Evolutionary conservation across 1,284 basidiomycete genomes (phyloP), one percentile per base, ranked within the genome.

Genomic region (Moesziomyces sp.): DNA sequence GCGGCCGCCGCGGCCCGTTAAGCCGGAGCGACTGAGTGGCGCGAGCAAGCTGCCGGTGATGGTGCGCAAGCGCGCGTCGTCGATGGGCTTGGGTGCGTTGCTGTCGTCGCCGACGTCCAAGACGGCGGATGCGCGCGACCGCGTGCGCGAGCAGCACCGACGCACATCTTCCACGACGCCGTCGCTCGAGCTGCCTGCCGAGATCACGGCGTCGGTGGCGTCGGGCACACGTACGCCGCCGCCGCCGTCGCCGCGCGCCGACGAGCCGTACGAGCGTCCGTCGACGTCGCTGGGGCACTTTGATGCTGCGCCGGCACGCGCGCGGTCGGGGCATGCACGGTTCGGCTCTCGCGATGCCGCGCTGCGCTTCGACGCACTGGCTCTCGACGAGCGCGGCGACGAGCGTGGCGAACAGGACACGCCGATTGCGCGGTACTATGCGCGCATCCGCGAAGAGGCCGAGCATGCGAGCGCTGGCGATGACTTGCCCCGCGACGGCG

Each of bases 201-300:
- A 42, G 4, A 51, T 59, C 18, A 30, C 50, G 35, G 34, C 52
- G 5, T 42, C 26, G 0, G 34, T 43, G 4, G 46, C 26, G 0
- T 35, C 35, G 46, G 35, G 35, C 2, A 23, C 38, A 11, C 26
- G 28, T 28, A 30, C 48, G 13, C 53, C 14, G n/a, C 42, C 23
- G 43, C 35, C 1, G 42, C 38, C 28, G 24, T 44, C n/a, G 26
- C 24, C 18, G 11, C 54, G 6, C 18, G 43, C 18, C 3, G 46
- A 42, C 1, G 59, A 51, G 5, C 49, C 57, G 18, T 68, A 58
- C 58, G 58, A 65, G 24, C 48, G 72, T 1, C 66, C 72, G 0
- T 69, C 66, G 26, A 74, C 72, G 3, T 58, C 62, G 30, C 46
- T 74, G 24, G 72, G 72, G 5, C 72, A 74, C 42, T 74, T 66